Base-by-base conservation (phyloP, 805 yeast species). In the Metahyphopichia silvanorum region DNA sequence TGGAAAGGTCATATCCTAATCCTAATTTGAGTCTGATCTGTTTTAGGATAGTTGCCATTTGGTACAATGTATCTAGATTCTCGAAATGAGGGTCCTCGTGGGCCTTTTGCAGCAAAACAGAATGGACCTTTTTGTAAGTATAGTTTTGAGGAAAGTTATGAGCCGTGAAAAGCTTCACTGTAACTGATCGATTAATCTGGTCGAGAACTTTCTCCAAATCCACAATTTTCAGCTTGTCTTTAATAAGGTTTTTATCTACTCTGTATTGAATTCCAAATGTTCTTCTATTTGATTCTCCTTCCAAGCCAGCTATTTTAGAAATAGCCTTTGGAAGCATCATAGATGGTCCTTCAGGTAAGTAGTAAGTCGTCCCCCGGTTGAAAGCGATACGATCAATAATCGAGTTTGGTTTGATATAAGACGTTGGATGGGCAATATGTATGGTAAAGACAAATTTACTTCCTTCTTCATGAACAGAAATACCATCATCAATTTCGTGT, bases 401-500 rank as follows among this genome's bases (percentile, higher is more conserved):
- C 0, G 70, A 64, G 5, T 46, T 38, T 1, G 70, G 69, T 14
- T 50, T 53, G 35, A 86, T 55, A 40, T 70, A 75, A 0, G 96
- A 81, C 0, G 86, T 68, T 0, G 97, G 97, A 53, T 91, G 88
- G 1, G 98, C 97, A 40, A 91, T 76, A 53, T 84, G 95, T 2
- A 87, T 69, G 19, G 81, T 73, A 4, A 89, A 43, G 7, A 64
- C 59, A 43, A 61, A 75, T 10, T 49, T 49, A 3, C 33, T 32
- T 17, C 42, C 40, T 3, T 50, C 32, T 3, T 39, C 41, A 27
- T 63, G 63, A 13, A 91, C 63, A 1, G 96, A 77, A 17, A 91
- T 69, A 29, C 97, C 98, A 57, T 91, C 98, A 56, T 91, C 98
- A 38, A 93, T 83, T 55, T 93, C 98, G 44, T 82, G 82, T 0